Evolutionary conservation across 371 early-diverging fungal species (phyloP), one percentile per base, ranked within the genome.

Genomic region (Basidiobolus meristosporus): DNA sequence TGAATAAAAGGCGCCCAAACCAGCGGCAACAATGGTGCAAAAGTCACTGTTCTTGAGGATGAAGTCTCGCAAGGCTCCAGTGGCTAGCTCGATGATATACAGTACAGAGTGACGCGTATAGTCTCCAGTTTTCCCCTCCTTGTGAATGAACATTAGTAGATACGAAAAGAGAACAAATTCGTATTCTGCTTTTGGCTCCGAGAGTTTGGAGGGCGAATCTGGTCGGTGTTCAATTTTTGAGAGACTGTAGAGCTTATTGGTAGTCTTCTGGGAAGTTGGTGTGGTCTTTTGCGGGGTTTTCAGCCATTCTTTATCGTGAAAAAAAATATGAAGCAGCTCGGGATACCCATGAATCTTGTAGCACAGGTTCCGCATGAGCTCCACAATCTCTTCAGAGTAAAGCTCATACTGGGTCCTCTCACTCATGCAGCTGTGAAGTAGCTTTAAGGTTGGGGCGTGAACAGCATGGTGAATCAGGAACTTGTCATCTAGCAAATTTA

Each of bases 341-440:
- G 87, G 89, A 46, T 72, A 81, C 20, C 85, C 88, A 38, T 86
- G 81, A 37, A 95, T 87, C 57, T 90, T 90, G 37, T 77, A 73
- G 45, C 87, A 81, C 18, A 95, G 70, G 39, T 77, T 77, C 46
- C 87, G 89, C 65, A 85, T 77, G 22, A 89, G 56, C 44, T 88
- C 89, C 18, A 89, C 77, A 46, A 93, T 62, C 18, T 79, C 83
- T 32, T 81, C 82, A 33, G 81, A 77, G 45, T 86, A 85, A 20
- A 60, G 46, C 30, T 70, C 78, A n/a, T 62, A 62, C 37, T 60
- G 60, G 7, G 52, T 54, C 36, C 73, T 64, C 30, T 69, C 65
- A 30, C 63, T 47, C 1, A 78, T 68, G 55, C 81, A 82, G 32
- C 62, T 62, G 15, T 75, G 65, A 17, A 90, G 57, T 40, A 93